phyloP scores from a whole-genome alignment of 108 stramenopile species.

The Thalassiosira profunda region DNA sequence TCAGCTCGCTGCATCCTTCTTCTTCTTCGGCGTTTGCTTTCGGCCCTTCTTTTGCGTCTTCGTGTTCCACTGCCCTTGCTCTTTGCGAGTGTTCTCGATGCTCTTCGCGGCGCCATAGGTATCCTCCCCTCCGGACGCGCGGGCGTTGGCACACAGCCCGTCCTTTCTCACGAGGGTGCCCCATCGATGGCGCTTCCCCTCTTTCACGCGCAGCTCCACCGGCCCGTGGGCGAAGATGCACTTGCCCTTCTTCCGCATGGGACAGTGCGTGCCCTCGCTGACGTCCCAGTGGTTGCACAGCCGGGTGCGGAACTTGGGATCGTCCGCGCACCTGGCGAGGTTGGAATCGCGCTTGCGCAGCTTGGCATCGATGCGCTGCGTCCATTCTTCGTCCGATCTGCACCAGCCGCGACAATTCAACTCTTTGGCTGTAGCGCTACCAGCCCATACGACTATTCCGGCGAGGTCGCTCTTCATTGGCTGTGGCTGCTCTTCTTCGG shows the following conservation, averaged over 20 bases:
- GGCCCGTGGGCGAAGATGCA: conserved; percentile 97
- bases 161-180: conserved; percentile 88
- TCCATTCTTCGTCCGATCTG: conserved; percentile 88
- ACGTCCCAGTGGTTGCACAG: conserved; percentile 95
- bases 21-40: conserved; percentile 28
- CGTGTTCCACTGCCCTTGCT: conserved; percentile 85
- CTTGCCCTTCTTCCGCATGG: conserved; percentile 92
- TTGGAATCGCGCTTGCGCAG: conserved; percentile 73
- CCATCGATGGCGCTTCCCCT: conserved; percentile 91
- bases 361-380: conserved; percentile 59
- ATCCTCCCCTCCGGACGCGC: conserved; percentile 93
- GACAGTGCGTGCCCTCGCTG: conserved; percentile 79
- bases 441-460: conserved; percentile 84
- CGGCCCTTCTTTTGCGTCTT: conserved; percentile 16
- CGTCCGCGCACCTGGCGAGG: conserved; percentile 77
- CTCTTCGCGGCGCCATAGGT: conserved; percentile 83
- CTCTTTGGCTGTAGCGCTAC: conserved; percentile 74
- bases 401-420: conserved; percentile 86
- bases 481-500: conserved; percentile 1
- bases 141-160: conserved; percentile 77
- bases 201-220: conserved; percentile 93
- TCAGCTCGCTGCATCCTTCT: no score
- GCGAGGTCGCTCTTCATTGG: conserved; percentile 36
- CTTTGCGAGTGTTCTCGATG: conserved; percentile 77
- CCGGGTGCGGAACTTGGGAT: conserved; percentile 94